phyloP scores from a whole-genome alignment of 2,329 filamentous ascomycete species.

The Pestalotiopsis fici region DNA sequence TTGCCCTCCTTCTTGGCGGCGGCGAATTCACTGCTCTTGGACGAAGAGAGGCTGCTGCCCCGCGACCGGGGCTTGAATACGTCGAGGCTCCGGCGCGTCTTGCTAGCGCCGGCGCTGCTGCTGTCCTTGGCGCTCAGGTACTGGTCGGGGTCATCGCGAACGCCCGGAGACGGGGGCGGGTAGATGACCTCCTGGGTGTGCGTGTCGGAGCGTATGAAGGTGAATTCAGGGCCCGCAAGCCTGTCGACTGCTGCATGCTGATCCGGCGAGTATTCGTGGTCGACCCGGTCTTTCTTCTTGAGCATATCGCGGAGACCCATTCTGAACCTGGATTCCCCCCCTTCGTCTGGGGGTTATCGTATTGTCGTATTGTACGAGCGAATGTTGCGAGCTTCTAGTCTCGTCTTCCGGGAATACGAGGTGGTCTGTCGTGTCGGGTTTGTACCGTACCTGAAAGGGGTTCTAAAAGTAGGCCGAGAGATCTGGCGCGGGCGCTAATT shows the following conservation, averaged over 20 bases:
- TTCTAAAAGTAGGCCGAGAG: background rate
- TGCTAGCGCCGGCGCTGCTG: conserved; percentile 14
- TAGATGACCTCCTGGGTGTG: conserved; percentile 75
- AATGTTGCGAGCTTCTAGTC: background rate
- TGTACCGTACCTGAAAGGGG: background rate
- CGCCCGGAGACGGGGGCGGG: conserved; percentile 52
- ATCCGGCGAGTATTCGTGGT: conserved; percentile 34
- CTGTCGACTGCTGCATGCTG: conserved; percentile 34
- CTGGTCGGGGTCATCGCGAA: conserved; percentile 19
- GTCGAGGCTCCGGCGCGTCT: conserved; percentile 44
- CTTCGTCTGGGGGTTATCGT: background rate
- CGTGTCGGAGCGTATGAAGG: conserved; percentile 83
- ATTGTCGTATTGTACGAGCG: background rate
- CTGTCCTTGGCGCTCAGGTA: conserved; percentile 25
- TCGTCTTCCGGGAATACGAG: background rate
- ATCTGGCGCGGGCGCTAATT: background rate
- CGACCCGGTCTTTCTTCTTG: conserved; percentile 52
- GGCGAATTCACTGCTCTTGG: conserved; percentile 17
- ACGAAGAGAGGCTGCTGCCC: conserved; percentile 47
- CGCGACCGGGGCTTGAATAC: conserved; percentile 50
- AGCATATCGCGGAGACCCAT: conserved; percentile 57
- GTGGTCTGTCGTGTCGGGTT: background rate
- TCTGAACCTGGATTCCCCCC: conserved; percentile 12
- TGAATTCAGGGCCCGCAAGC: conserved; percentile 66
- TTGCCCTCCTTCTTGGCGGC: conserved; percentile 25